A percentile compares a stretch with the other conserved stretches of the same genome.
These are phyloP conservation scores for Pleurotus djamor DNA, from an alignment of 768 basidiomycete genomes.

Conservation along the genomic window DNA sequence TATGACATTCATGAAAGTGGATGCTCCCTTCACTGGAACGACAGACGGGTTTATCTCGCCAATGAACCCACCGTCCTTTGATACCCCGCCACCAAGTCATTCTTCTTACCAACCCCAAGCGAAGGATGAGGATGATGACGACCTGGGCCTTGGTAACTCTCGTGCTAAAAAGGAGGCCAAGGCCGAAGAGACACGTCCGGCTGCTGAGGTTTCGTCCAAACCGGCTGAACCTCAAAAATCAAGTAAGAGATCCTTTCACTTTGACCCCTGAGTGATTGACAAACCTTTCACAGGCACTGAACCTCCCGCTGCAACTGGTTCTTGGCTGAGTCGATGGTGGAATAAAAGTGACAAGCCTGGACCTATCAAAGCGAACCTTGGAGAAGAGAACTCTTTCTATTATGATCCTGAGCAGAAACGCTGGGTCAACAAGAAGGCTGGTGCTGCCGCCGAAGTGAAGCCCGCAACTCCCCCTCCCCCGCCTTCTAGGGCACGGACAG, in stretches of 20 bases:
- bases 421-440: conserved; percentile 94
- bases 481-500: conserved; percentile 82
- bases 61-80: conserved; percentile 63
- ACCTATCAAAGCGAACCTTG: conserved; percentile 89
- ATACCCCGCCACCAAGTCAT: conserved; percentile 19
- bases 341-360: conserved; percentile 62
- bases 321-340: conserved; percentile 87
- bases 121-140: conserved; percentile 62
- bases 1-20: conserved; percentile 57
- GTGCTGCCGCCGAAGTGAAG: conserved; percentile 51
- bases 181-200: background rate
- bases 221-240: conserved; percentile 19
- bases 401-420: conserved; percentile 94
- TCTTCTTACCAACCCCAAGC: conserved; percentile 10
- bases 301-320: conserved; percentile 36
- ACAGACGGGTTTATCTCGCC: conserved; percentile 76
- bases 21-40: conserved; percentile 32
- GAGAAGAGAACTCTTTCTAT: conserved; percentile 86
- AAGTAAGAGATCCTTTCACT: conserved; percentile 19
- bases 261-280: background rate
- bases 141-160: conserved; percentile 86
- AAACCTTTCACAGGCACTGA: conserved; percentile 14
- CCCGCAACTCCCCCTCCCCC: conserved; percentile 64
- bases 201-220: conserved; percentile 1
- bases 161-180: conserved; percentile 5